Conservation (phyloP, 192 early-diverging fungal genomes). For the Mortierella hygrophila region DNA sequence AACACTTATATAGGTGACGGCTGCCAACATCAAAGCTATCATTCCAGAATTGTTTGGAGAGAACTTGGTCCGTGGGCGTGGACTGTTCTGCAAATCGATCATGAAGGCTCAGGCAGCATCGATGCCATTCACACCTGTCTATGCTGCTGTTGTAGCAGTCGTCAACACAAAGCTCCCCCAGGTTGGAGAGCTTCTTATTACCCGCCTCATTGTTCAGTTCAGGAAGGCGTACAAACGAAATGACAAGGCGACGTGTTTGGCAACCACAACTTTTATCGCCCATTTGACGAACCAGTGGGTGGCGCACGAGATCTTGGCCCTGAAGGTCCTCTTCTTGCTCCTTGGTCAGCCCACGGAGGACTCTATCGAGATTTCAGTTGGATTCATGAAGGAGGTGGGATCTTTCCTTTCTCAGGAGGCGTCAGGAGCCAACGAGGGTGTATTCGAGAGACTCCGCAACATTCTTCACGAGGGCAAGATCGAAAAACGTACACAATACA, state of each 20-base stretch:
- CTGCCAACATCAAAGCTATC: slow-evolving; percentile 90
- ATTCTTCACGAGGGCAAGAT: slow-evolving; percentile 95
- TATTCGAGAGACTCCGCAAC: slow-evolving; percentile 93
- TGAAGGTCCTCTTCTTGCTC: slow-evolving; percentile 87
- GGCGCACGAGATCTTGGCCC: slow-evolving; percentile 88
- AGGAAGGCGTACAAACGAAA: slow-evolving; percentile 91
- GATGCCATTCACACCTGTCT: slow-evolving; percentile 91
- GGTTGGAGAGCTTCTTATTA: slow-evolving; percentile 89
- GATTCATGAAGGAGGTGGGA: slow-evolving; percentile 92
- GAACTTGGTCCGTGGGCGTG: slow-evolving; percentile 93
- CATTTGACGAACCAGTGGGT: slow-evolving; percentile 94
- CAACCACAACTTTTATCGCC: slow-evolving; percentile 88
- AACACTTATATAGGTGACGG: slow-evolving; percentile 71
- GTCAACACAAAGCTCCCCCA: slow-evolving; percentile 95
- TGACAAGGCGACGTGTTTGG: slow-evolving; percentile 91
- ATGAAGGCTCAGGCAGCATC: slow-evolving; percentile 94
- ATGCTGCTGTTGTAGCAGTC: slow-evolving; percentile 88
- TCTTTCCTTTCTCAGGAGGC: slow-evolving; percentile 85
- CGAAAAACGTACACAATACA: slow-evolving; percentile 96
- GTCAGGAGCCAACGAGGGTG: slow-evolving; percentile 80
- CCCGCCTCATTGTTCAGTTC: slow-evolving; percentile 89
- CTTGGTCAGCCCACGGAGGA: slow-evolving; percentile 92
- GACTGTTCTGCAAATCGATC: slow-evolving; percentile 85
- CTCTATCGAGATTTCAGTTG: slow-evolving; percentile 96
- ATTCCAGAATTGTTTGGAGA: slow-evolving; percentile 90